Conservation (phyloP, 1,139 yeast genomes). For the Hemisphaericaspora lyxosophila region DNA sequence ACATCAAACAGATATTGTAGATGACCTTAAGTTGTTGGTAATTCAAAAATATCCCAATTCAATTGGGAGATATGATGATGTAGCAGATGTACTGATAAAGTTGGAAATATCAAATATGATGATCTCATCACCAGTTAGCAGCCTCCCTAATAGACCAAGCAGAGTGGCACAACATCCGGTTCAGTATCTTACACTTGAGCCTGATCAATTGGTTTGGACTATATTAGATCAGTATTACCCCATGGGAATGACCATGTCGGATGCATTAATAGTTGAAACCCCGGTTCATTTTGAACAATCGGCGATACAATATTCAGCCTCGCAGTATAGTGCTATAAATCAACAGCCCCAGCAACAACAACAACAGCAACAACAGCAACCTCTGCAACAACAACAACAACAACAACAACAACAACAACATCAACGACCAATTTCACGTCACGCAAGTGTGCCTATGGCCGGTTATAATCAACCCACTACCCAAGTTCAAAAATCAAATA, state of each 20-base stretch:
- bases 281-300: neutral
- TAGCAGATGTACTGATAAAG: constrained; percentile 60
- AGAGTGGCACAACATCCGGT: neutral
- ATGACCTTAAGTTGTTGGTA: constrained; percentile 67
- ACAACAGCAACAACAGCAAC: neutral
- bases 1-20: constrained; percentile 57
- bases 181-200: constrained; percentile 44
- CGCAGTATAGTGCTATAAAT: neutral
- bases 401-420: constrained; percentile 14
- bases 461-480: neutral
- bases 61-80: constrained; percentile 61
- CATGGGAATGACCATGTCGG: constrained; percentile 65
- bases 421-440: neutral
- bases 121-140: constrained; percentile 7
- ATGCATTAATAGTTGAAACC: constrained; percentile 61
- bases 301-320: constrained; percentile 2
- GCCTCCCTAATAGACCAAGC: neutral
- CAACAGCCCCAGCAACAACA: neutral
- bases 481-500: neutral
- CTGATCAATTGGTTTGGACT: constrained; percentile 64
- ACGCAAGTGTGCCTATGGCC: neutral
- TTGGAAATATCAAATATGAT: constrained; percentile 25
- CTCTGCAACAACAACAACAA: constrained; percentile 19
- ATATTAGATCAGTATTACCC: constrained; percentile 64
- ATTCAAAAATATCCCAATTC: constrained; percentile 68